A percentile compares a stretch with the other conserved stretches of the same genome.
These are phyloP conservation scores for Clavispora carvajalis DNA, from an alignment of 805 yeast genomes.

Conservation along the genomic window DNA sequence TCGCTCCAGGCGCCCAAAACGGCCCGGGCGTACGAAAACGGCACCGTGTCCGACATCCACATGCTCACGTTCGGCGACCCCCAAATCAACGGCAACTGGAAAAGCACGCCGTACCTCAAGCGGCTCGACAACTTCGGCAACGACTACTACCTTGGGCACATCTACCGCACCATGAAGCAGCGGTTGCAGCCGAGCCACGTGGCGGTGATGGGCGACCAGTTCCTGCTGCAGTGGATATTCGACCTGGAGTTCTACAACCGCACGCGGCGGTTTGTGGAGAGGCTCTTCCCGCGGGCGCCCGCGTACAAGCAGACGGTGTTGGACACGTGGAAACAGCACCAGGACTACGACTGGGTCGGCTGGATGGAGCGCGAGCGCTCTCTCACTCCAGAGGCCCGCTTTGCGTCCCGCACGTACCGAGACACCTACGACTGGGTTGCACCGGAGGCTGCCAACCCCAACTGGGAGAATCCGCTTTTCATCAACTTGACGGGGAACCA, in stretches of 20 bases:
- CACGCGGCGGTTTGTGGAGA: constrained; percentile 65
- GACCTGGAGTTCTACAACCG: constrained; percentile 83
- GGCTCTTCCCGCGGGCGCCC: constrained; percentile 58
- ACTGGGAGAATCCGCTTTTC: constrained; percentile 56
- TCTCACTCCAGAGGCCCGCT: constrained; percentile 32
- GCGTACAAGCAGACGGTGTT: constrained; percentile 46
- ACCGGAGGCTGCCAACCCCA: constrained; percentile 23
- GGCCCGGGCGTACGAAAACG: constrained; percentile 5
- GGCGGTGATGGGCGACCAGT: constrained; percentile 87
- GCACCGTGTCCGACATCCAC: constrained; percentile 45
- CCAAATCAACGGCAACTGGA: constrained; percentile 88
- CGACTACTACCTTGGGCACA: constrained; percentile 84
- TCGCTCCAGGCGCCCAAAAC: constrained; percentile 11
- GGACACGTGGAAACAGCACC: constrained; percentile 44
- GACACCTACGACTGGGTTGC: constrained; percentile 66
- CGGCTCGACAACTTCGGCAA: constrained; percentile 84
- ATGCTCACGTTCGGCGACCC: constrained; percentile 92
- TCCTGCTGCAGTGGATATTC: constrained; percentile 91
- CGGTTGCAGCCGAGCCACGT: constrained; percentile 73
- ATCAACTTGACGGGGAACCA: constrained; percentile 91
- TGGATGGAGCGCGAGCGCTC: constrained; percentile 39
- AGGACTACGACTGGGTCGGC: constrained; percentile 50
- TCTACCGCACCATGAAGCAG: constrained; percentile 58
- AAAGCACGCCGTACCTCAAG: constrained; percentile 62
- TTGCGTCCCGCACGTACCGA: constrained; percentile 36